Evolutionary conservation across 139 green algal genomes (phyloP).

Genomic region (Eudorina sp.): DNA sequence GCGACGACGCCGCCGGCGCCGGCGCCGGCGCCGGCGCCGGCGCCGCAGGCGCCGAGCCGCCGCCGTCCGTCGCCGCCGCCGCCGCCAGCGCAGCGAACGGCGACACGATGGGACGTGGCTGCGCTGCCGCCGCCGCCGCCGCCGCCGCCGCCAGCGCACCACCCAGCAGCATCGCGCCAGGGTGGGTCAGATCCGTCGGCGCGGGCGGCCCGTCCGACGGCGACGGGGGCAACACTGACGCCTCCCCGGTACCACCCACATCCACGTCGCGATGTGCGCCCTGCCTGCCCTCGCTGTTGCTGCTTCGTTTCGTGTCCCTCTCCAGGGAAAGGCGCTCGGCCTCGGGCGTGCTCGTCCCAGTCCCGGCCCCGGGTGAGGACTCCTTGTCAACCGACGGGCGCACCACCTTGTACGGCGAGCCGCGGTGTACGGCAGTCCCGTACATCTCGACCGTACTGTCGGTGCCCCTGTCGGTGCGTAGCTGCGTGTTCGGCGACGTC

Average conservation of each 20-base stretch:
- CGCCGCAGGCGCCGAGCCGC: background rate
- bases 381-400: no score
- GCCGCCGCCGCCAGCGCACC: background rate
- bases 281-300: background rate
- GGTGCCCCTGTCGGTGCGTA: no score
- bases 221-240: background rate
- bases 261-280: background rate
- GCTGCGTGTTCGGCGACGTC: no score
- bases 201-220: background rate
- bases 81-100: background rate
- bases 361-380: no score
- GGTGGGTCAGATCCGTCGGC: background rate
- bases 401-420: no score
- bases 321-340: background rate
- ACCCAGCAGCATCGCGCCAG: background rate
- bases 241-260: background rate
- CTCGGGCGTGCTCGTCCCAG: no score
- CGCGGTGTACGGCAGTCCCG: no score
- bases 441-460: no score
- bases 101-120: background rate
- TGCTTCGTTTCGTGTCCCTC: background rate
- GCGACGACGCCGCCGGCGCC: background rate
- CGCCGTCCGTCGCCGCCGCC: background rate
- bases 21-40: background rate
- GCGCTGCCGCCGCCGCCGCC: background rate